phyloP scores from a whole-genome alignment of 495 filamentous ascomycete genomes.

The Jackrogersella multiformis region DNA sequence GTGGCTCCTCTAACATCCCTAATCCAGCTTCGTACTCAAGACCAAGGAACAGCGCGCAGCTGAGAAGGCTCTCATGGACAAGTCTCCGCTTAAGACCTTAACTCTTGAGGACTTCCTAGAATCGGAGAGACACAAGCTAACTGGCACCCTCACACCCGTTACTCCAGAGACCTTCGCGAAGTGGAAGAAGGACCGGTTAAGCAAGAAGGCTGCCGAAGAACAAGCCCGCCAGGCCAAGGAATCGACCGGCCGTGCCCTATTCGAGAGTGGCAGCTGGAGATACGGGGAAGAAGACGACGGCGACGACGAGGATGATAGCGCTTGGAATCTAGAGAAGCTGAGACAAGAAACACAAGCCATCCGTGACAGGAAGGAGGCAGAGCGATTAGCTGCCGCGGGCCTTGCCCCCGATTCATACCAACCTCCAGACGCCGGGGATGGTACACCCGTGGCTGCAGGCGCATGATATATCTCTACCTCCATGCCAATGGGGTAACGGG shows the following conservation, averaged over 20 bases:
- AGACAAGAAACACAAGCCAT: slow-evolving; percentile 75
- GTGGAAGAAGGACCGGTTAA: slow-evolving; percentile 93
- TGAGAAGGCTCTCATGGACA: slow-evolving; percentile 97
- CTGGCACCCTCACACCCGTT: slow-evolving; percentile 89
- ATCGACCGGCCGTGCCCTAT: slow-evolving; percentile 90
- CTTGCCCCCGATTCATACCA: slow-evolving; percentile 27
- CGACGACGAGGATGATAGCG: slow-evolving; percentile 66
- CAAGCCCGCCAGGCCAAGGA: slow-evolving; percentile 90
- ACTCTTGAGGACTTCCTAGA: slow-evolving; percentile 98
- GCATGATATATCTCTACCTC: slow-evolving; percentile 10
- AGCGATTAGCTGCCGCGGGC: slow-evolving; percentile 56
- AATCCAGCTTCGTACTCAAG: slow-evolving; percentile 86
- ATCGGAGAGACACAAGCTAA: slow-evolving; percentile 91
- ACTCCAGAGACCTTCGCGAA: slow-evolving; percentile 89
- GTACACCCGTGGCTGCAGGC: slow-evolving; percentile 24
- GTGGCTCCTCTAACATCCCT: slow-evolving; percentile 40
- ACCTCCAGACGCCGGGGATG: slow-evolving; percentile 32
- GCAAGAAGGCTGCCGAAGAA: slow-evolving; percentile 94
- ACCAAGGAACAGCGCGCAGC: slow-evolving; percentile 96
- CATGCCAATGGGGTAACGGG: background rate
- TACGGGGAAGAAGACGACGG: slow-evolving; percentile 67
- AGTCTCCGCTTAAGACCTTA: slow-evolving; percentile 91
- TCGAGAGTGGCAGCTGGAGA: slow-evolving; percentile 95
- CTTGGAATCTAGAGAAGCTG: slow-evolving; percentile 82
- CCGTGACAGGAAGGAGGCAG: slow-evolving; percentile 69